These are phyloP conservation scores for Eutypa lata DNA, from an alignment of 2,329 filamentous ascomycete genomes.

Conservation along the genomic window DNA sequence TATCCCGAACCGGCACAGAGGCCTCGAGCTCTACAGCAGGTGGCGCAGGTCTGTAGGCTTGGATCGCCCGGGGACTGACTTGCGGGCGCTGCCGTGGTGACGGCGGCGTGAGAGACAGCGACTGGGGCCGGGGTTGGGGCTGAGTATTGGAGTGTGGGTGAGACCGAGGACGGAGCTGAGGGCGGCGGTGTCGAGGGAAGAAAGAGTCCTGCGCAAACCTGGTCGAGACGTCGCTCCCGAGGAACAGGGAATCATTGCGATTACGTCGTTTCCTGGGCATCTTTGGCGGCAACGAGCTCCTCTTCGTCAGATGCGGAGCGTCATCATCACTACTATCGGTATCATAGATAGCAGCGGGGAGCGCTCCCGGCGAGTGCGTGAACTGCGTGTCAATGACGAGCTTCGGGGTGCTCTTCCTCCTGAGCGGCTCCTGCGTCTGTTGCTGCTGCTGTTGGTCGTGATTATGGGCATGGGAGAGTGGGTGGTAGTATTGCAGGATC, in stretches of 20 bases:
- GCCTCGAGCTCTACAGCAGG: background rate
- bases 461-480: too few relatives aligned
- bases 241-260: slow-evolving; percentile 14
- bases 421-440: background rate
- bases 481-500: too few relatives aligned
- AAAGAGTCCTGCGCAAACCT: slow-evolving; percentile 10
- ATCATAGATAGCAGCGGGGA: background rate
- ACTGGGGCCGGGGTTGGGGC: background rate
- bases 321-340: background rate
- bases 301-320: background rate
- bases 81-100: too few relatives aligned
- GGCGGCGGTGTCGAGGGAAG: slow-evolving; percentile 6
- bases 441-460: background rate
- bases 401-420: background rate
- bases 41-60: background rate
- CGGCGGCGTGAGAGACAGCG: too few relatives aligned
- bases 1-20: background rate
- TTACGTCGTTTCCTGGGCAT: background rate
- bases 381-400: background rate
- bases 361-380: background rate
- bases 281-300: background rate
- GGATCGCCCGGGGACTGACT: too few relatives aligned
- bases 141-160: background rate
- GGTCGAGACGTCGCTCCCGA: background rate
- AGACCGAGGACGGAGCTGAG: background rate